Base-by-base conservation (phyloP, 805 yeast genomes). In the Schwanniomyces vanrijiae region DNA sequence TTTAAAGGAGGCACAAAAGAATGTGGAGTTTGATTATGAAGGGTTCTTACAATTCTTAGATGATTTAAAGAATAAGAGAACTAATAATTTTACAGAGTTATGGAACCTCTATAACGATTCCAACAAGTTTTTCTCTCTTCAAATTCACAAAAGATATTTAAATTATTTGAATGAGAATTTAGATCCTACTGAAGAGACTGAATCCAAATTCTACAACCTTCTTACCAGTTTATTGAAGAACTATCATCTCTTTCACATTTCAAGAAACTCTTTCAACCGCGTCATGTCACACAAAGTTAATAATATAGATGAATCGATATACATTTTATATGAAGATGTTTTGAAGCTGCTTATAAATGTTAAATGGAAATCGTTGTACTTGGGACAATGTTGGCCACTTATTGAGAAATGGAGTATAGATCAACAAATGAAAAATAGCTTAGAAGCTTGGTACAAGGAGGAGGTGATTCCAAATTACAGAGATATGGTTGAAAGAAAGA, bases 11-110 rank as follows among this genome's bases (percentile, higher is more conserved):
- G 68, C 67, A 1, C 62, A 65, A 42, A 55, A 61, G 35, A 55
- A 65, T 47, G 66, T 61, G 2, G 60, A 69, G 40, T 73, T 73
- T 45, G 74, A 73, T 50, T 69, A 69, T 50, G 71, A 69, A 48
- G 65, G 68, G 4, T 73, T 56, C 54, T 52, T 71, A 49, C 56
- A 44, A 26, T 69, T 58, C 41, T 42, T 59, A 7, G 47, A 56
- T 2, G 60, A 56, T 16, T 50, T 72, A 26, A 50, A 55, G 21
- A 33, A 46, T n/a, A 63, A 58, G 43, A 56, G 78, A 45, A 37
- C 42, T 4, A 58, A 57, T 2, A 55, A 64, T 9, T 53, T 71
- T 40, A 44, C 53, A 14, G 65, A 67, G 42, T 53, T 71, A 13
- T 73, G 76, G 77, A 47, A 51, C n/a, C 58, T 71, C 29, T 69